phyloP scores from a whole-genome alignment of 1,139 yeast species.

The Kodamaea ohmeri region DNA sequence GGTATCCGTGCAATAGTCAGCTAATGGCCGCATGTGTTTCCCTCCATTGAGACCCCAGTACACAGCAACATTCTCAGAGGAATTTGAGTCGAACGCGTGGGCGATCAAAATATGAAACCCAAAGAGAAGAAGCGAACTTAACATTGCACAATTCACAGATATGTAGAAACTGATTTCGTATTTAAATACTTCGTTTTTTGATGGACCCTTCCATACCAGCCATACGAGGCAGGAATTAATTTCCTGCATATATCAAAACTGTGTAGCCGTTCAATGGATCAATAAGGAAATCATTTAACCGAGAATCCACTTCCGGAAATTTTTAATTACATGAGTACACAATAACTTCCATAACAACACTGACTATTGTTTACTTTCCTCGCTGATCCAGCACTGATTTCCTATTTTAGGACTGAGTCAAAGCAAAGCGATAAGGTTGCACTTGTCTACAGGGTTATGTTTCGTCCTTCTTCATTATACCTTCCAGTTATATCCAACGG shows the following conservation, averaged over 20 bases:
- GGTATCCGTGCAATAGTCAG: constrained; percentile 15
- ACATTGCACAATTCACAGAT: not conserved
- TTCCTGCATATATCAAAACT: constrained; percentile 1
- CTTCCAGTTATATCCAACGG: too few relatives aligned
- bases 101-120: not conserved
- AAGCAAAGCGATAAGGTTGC: too few relatives aligned
- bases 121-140: constrained; percentile 1
- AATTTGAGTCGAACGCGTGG: constrained; percentile 9
- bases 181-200: not conserved
- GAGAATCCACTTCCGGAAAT: too few relatives aligned
- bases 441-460: too few relatives aligned
- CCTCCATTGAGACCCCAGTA: constrained; percentile 24
- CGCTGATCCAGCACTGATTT: too few relatives aligned
- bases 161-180: not conserved
- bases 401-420: too few relatives aligned
- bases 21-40: constrained; percentile 15
- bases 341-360: too few relatives aligned
- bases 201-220: constrained; percentile 1
- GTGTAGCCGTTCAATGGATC: too few relatives aligned
- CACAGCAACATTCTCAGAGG: constrained; percentile 15
- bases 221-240: not conserved
- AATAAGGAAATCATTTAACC: too few relatives aligned
- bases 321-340: too few relatives aligned
- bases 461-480: too few relatives aligned
- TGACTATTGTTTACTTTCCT: too few relatives aligned